Base-by-base conservation (phyloP, 108 stramenopile species). In the Skeletonema menzelii region DNA sequence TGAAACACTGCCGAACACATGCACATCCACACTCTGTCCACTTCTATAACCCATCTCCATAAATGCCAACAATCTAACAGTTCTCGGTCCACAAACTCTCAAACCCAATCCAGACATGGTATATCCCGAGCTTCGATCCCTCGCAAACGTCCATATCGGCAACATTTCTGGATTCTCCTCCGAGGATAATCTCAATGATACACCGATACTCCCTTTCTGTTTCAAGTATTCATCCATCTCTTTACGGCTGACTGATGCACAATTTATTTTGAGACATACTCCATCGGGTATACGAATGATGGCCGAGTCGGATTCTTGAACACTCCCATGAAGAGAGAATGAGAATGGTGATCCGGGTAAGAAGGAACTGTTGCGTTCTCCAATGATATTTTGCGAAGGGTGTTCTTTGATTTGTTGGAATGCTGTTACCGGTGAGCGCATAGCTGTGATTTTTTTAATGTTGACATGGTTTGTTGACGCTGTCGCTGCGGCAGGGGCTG, bases 41-140 rank as follows among this genome's bases (percentile, higher is more conserved):
- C 61, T 72, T 6, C 71, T 59, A 64, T 67, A 69, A 26, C 78
- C 78, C 78, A 79, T 79, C 60, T 79, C 78, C 78, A 79, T 79
- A 47, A 49, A 73, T 2, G 78, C 78, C 60, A 68, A 27, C 55
- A 79, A 59, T 4, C 78, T n/a, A 2, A 79, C 26, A 2, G 66
- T 79, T 49, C 78, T 47, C 22, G 72, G 78, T 17, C 78, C 78
- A 31, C 63, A 64, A 17, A 79, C 62, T 27, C 46, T 38, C 31
- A 79, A 58, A 0, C 78, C 78, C 62, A 79, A 70, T 60, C 72
- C 53, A 3, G 71, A 68, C 3, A 73, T 59, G 10, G 49, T 64
- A 59, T 79, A 79, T n/a, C 61, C 42, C 38, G 37, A 61, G 10
- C 42, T 47, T 35, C 46, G 67, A 27, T 73, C 72, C 26, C 53